These are phyloP conservation scores for Schizophyllum amplum DNA, from an alignment of 1,284 basidiomycete species.

Conservation along the genomic window DNA sequence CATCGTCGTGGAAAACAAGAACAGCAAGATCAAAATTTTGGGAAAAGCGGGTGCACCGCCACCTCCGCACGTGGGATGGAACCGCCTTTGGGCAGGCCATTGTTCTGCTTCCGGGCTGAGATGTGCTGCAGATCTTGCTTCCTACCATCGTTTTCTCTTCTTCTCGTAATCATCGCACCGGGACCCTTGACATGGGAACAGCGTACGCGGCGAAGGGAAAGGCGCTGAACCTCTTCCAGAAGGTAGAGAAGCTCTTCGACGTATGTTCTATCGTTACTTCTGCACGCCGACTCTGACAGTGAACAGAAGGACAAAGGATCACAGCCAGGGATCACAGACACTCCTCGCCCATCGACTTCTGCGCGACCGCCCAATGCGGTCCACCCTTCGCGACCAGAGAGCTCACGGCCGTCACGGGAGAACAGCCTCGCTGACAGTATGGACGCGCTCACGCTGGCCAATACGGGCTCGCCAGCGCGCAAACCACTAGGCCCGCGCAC, in stretches of 20 bases:
- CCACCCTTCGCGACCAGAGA: slow-evolving; percentile 12
- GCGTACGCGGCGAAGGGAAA: slow-evolving; percentile 19
- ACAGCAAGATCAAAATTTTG: not conserved
- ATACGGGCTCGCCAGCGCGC: not conserved
- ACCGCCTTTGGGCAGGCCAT: not conserved
- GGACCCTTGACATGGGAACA: slow-evolving; percentile 4
- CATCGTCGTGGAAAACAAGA: not conserved
- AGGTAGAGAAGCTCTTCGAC: slow-evolving; percentile 14
- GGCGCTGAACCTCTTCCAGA: slow-evolving; percentile 21
- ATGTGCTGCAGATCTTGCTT: not conserved
- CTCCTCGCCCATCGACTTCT: slow-evolving; percentile 10
- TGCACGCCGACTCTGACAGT: not conserved
- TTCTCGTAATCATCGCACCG: not conserved
- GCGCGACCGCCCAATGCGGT: slow-evolving; percentile 17
- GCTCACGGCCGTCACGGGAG: slow-evolving; percentile 5
- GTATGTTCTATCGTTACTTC: slow-evolving; percentile 3
- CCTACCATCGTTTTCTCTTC: not conserved
- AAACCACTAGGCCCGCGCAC: not conserved
- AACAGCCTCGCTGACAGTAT: slow-evolving; percentile 31
- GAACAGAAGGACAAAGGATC: slow-evolving; percentile 6
- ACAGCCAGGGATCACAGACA: slow-evolving; percentile 3
- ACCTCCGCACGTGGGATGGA: not conserved
- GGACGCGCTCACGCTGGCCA: slow-evolving; percentile 24
- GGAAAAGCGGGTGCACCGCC: not conserved
- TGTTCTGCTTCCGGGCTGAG: not conserved